Conservation (phyloP, 1,284 basidiomycete genomes). For the Rhodotorula sp. region DNA sequence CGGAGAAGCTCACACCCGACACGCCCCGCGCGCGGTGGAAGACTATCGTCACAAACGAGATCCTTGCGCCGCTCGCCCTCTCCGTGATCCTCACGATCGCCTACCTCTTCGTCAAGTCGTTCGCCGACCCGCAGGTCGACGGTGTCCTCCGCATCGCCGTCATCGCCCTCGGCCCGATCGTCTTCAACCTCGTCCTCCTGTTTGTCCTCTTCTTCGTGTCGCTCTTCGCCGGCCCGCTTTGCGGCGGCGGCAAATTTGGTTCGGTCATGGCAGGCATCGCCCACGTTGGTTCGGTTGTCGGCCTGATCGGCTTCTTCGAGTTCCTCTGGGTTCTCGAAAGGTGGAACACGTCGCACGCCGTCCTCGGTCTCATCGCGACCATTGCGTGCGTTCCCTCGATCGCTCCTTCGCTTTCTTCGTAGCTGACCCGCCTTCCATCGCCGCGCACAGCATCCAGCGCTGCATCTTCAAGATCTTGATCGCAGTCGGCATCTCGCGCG, state of each 20-base stretch:
- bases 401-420: background rate
- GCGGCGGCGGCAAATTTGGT: conserved; percentile 80
- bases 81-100: conserved; percentile 80
- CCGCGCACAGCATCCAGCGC: conserved; percentile 81
- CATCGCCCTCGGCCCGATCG: conserved; percentile 89
- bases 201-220: conserved; percentile 84
- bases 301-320: conserved; percentile 88
- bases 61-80: conserved; percentile 78
- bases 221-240: conserved; percentile 86
- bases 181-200: conserved; percentile 89
- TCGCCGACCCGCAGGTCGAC: conserved; percentile 56
- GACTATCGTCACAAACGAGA: conserved; percentile 80
- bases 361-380: conserved; percentile 51
- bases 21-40: conserved; percentile 87
- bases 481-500: conserved; percentile 83
- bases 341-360: conserved; percentile 88
- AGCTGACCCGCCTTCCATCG: background rate
- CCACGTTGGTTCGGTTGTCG: conserved; percentile 73
- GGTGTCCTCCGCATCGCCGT: conserved; percentile 89
- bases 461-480: conserved; percentile 89
- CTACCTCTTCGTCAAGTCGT: conserved; percentile 66
- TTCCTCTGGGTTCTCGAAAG: conserved; percentile 94
- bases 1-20: conserved; percentile 87
- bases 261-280: conserved; percentile 84
- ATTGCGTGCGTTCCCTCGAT: conserved; percentile 39